phyloP scores from a whole-genome alignment of 495 filamentous ascomycete species.

The Trichodelitschia bisporula region DNA sequence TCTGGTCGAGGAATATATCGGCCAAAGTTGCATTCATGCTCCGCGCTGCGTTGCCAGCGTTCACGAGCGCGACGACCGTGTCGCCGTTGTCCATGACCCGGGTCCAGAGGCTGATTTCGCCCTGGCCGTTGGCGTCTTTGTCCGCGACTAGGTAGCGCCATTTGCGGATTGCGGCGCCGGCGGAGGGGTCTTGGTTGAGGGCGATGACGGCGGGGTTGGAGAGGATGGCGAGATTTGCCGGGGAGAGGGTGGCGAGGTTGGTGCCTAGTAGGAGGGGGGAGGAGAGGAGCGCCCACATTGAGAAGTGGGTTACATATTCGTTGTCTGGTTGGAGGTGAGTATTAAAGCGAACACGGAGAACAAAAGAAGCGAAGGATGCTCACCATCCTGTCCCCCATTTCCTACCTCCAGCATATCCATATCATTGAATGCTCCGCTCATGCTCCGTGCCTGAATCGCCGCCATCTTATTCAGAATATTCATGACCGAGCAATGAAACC shows the following conservation, averaged over 20 bases:
- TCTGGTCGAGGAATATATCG: slow-evolving; percentile 27
- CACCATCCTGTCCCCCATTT: slow-evolving; percentile 9
- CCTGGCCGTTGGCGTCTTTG: slow-evolving; percentile 12
- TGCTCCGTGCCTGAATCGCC: slow-evolving; percentile 5
- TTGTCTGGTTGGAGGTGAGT: slow-evolving; percentile 4
- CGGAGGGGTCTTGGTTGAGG: slow-evolving; percentile 7
- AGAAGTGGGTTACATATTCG: slow-evolving; percentile 13
- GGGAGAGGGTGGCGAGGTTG: slow-evolving; percentile 7
- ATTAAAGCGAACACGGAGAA: not conserved
- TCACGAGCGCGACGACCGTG: slow-evolving; percentile 23
- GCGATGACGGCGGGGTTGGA: slow-evolving; percentile 11
- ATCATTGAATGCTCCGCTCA: slow-evolving; percentile 12
- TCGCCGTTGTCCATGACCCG: slow-evolving; percentile 22
- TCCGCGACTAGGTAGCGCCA: slow-evolving; percentile 7
- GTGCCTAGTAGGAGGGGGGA: slow-evolving; percentile 12
- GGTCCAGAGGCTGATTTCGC: slow-evolving; percentile 26
- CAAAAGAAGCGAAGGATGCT: not conserved
- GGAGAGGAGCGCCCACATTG: slow-evolving; percentile 10
- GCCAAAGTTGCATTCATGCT: slow-evolving; percentile 25
- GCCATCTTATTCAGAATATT: slow-evolving; percentile 15
- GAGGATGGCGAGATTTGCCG: slow-evolving; percentile 10
- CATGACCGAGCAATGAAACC: slow-evolving; percentile 28
- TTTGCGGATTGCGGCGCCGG: slow-evolving; percentile 4
- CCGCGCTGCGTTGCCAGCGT: slow-evolving; percentile 17
- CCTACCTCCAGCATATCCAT: slow-evolving; percentile 16